Evolutionary conservation across 257 asterid species (phyloP), one percentile per base, ranked within the genome.

Genomic region (Penstemon barbatus): DNA sequence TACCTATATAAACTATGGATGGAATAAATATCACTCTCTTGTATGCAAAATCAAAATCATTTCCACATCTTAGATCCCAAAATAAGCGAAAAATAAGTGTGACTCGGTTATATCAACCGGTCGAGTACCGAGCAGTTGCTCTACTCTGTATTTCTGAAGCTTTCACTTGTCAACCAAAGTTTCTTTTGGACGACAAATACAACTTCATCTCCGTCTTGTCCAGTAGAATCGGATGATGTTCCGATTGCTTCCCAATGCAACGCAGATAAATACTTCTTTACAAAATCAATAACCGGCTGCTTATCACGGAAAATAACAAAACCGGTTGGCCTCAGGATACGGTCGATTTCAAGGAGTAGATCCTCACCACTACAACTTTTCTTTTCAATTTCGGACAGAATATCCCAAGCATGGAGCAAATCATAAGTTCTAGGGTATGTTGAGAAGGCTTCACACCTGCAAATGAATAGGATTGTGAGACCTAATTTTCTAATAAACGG

Each of bases 291-390:
- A 39, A 86, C 83, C 0, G 82, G 84, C 61, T 82, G 97, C 71
- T 74, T 82, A 69, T 90, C 98, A 46, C 81, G 72, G 80, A 92
- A 71, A 68, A 92, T 88, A 12, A 85, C 86, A 57, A 90, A 88
- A 3, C 98, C 97, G 0, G 91, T 86, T 1, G 98, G 98, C 84
- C 98, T 85, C 66, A 92, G 85, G 9, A 92, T 89, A 7, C 98
- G 97, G 56, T 92, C 98, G 75, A 92, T 85, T 81, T 92, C 98
- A 11, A 92, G 84, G 59, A 92, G 80, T 62, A 92, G 85, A 73
- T 92, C 98, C 83, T 92, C 98, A 8, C 95, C 96, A 39, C 97
- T 88, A 78, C 98, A 92, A 7, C 97, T 96, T 77, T 88, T 90
- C 87, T 77, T 92, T 74, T 90, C 97, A n/a, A 92, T 81, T 83